Evolutionary conservation across 352 stramenopile species (phyloP).

Genomic region (Pythium scleroteichum): DNA sequence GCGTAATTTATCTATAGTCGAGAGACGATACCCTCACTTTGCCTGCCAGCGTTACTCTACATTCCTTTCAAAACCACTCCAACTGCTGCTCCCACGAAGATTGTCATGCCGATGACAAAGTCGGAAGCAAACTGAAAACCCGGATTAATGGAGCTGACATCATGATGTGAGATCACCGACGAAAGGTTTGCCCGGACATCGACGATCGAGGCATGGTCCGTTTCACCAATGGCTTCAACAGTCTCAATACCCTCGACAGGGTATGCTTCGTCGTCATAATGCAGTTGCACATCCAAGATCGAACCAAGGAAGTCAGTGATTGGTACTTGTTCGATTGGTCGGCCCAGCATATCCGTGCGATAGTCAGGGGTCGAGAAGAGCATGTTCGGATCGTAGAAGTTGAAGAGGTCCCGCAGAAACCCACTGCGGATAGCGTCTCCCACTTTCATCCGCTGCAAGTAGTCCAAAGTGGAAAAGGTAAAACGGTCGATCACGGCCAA

Average conservation of each 20-base stretch:
- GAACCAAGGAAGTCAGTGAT: slow-evolving; percentile 91
- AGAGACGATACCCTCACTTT: neutral
- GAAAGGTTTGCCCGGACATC: too few relatives aligned
- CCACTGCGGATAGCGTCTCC: slow-evolving; percentile 66
- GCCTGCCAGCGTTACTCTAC: slow-evolving; percentile 7
- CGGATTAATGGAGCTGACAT: too few relatives aligned
- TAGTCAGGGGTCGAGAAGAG: slow-evolving; percentile 82
- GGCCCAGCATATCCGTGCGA: slow-evolving; percentile 70
- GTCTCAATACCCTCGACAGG: slow-evolving; percentile 46
- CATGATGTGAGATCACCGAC: too few relatives aligned
- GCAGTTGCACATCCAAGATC: slow-evolving; percentile 77
- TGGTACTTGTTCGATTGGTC: slow-evolving; percentile 65
- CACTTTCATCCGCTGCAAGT: slow-evolving; percentile 84
- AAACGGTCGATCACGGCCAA: slow-evolving; percentile 90
- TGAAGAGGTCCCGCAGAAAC: slow-evolving; percentile 72
- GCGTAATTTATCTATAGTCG: slow-evolving; percentile 21
- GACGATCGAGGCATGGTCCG: neutral
- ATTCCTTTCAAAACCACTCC: slow-evolving; percentile 44
- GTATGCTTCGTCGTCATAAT: slow-evolving; percentile 74
- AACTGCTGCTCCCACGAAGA: slow-evolving; percentile 27
- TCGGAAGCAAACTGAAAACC: slow-evolving; percentile 50
- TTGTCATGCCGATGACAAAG: slow-evolving; percentile 36
- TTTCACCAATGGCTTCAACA: neutral
- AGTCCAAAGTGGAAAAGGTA: slow-evolving; percentile 88
- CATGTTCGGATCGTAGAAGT: slow-evolving; percentile 83